A percentile compares a stretch with the other conserved stretches of the same genome.
These are phyloP conservation scores for Herpetospermum pedunculosum DNA, from an alignment of 306 rosid species.

Conservation along the genomic window DNA sequence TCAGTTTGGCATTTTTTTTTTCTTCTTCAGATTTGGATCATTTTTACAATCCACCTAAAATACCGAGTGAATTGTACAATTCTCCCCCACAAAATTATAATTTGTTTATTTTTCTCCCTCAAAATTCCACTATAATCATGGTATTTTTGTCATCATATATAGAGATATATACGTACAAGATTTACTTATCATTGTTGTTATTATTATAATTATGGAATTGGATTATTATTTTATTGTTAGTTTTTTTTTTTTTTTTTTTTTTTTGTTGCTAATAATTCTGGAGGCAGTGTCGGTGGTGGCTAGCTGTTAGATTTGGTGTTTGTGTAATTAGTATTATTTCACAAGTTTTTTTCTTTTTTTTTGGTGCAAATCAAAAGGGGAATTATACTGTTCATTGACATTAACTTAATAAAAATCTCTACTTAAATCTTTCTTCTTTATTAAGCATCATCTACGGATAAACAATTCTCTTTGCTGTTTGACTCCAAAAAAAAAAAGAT, in stretches of 20 bases:
- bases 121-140: background rate
- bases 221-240: background rate
- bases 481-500: background rate
- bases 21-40: too few relatives aligned
- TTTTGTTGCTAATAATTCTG: background rate
- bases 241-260: background rate
- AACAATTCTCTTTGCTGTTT: background rate
- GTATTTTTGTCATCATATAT: background rate
- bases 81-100: background rate
- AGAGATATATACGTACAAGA: background rate
- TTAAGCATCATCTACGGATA: background rate
- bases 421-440: background rate
- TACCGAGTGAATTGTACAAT: too few relatives aligned
- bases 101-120: background rate
- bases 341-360: background rate
- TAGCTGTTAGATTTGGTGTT: slow-evolving; percentile 4
- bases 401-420: background rate
- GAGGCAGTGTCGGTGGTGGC: background rate
- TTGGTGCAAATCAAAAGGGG: background rate
- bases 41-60: too few relatives aligned
- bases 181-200: background rate
- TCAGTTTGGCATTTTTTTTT: too few relatives aligned
- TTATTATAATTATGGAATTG: background rate
- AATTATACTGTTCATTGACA: slow-evolving; percentile 2
- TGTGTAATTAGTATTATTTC: background rate